Base-by-base conservation (phyloP, 495 filamentous ascomycete species). In the Tuber aestivum region DNA sequence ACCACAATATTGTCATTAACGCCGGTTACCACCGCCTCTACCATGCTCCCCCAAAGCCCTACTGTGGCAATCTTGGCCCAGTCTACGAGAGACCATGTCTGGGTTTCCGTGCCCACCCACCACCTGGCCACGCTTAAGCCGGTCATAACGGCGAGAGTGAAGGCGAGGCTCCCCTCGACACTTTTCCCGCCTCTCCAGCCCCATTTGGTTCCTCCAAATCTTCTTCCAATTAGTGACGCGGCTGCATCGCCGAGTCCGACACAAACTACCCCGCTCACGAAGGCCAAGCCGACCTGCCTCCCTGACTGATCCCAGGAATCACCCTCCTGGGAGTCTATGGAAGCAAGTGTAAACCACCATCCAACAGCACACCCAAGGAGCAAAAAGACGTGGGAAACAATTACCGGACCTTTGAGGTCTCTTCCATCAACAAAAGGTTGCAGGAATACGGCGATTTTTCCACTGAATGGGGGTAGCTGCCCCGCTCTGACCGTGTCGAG, bases 1-100 rank as follows among this genome's bases (percentile, higher is more conserved):
- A 98, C 95, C 73, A 97, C 89, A 40, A 99, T 95, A 86, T 99
- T 99, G 86, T 99, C 95, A 87, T 99, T 99, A 71, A 94, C 95
- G 18, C 95, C 96, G 69, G 96, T 98, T 74, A 98, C 85, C 75
- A 97, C 94, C 32, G 95, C 94, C 86, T 98, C 95, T 74, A 94
- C 95, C 75, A 97, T 87, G 84, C 94, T 97, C 42, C 95, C 93
- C 74, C 94, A 90, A 56, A 87, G 87, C 10, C 93, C 94, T 72
- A 93, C 94, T 69, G 90, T 81, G 32, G 87, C 84, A 70, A 90
- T 88, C 83, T 92, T 94, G 56, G 84, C 86, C 75, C 86, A 74
- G 27, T 86, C 87, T 72, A 80, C 83, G 45, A 81, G 41, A 85
- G 87, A 87, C 79, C 83, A 82, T 77, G 79, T 79, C 82, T 77